Conservation (phyloP, 1,284 basidiomycete genomes). For the Sanghuangporus weigelae region DNA sequence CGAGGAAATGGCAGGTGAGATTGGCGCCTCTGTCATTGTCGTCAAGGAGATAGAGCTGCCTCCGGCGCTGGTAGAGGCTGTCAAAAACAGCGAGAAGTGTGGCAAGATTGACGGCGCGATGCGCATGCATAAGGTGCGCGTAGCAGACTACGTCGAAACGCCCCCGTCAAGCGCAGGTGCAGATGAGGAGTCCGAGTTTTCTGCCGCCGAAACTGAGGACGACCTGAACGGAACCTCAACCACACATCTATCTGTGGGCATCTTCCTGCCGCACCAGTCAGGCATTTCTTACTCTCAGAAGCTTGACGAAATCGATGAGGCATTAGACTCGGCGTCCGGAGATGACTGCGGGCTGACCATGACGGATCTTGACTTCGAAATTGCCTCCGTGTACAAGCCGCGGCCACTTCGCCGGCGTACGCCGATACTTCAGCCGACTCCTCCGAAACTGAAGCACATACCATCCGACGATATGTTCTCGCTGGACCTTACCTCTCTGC, state of each 20-base stretch:
- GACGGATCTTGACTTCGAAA: constrained; percentile 50
- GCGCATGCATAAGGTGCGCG: constrained; percentile 15
- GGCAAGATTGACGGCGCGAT: constrained; percentile 16
- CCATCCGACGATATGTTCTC: neutral
- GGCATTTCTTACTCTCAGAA: neutral
- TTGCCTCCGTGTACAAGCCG: constrained; percentile 65
- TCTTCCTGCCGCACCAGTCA: neutral
- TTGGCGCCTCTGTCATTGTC: constrained; percentile 84
- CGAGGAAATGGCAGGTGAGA: constrained; percentile 87
- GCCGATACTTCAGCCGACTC: constrained; percentile 4
- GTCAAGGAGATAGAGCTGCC: constrained; percentile 82
- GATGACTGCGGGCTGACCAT: constrained; percentile 18
- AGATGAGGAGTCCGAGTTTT: constrained; percentile 34
- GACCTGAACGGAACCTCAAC: neutral
- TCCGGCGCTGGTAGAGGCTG: constrained; percentile 18
- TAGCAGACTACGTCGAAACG: constrained; percentile 7
- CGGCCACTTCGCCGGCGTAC: constrained; percentile 49
- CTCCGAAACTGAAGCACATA: neutral
- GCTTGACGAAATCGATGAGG: neutral
- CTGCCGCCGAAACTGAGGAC: constrained; percentile 7
- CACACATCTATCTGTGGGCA: neutral
- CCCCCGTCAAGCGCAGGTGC: constrained; percentile 35
- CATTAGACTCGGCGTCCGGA: constrained; percentile 18
- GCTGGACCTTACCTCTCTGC: neutral
- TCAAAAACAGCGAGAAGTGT: neutral